phyloP scores from a whole-genome alignment of 1,284 basidiomycete genomes.

The Porodaedalea pini region DNA sequence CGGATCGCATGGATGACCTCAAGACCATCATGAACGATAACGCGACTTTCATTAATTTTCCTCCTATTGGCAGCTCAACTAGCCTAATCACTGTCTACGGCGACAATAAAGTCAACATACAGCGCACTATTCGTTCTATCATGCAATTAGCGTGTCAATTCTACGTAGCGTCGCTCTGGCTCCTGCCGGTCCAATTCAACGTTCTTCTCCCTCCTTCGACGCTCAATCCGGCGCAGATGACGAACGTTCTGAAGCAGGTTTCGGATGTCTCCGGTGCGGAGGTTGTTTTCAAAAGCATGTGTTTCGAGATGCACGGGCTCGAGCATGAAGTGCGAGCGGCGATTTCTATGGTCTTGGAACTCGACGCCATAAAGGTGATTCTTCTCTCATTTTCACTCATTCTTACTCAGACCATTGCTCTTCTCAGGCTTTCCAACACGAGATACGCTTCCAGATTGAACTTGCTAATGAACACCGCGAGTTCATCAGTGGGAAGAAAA shows the following conservation, averaged over 20 bases:
- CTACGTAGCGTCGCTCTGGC: constrained; percentile 95
- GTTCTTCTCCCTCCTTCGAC: constrained; percentile 81
- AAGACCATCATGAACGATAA: constrained; percentile 94
- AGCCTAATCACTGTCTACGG: constrained; percentile 94
- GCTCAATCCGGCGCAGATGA: constrained; percentile 82
- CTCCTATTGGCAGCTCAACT: constrained; percentile 85
- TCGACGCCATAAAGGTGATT: constrained; percentile 84
- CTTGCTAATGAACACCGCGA: constrained; percentile 97
- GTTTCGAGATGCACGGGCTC: constrained; percentile 96
- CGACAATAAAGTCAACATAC: constrained; percentile 92
- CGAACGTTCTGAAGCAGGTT: constrained; percentile 83
- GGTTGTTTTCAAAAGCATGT: constrained; percentile 95
- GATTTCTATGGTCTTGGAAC: constrained; percentile 82
- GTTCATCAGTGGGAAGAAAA: constrained; percentile 98
- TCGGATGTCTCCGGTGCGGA: constrained; percentile 88
- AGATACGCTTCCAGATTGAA: constrained; percentile 98
- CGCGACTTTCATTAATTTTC: constrained; percentile 93
- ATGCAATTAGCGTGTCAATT: constrained; percentile 97
- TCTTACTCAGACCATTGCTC: constrained; percentile 14
- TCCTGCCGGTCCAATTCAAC: constrained; percentile 91
- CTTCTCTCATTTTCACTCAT: background rate
- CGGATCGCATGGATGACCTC: constrained; percentile 87
- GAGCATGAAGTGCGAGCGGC: constrained; percentile 90
- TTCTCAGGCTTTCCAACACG: constrained; percentile 83
- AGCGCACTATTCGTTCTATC: constrained; percentile 90